Evolutionary conservation across 305 asterid genomes (phyloP), one percentile per base, ranked within the genome.

Genomic region (Stenogyne calaminthoides): DNA sequence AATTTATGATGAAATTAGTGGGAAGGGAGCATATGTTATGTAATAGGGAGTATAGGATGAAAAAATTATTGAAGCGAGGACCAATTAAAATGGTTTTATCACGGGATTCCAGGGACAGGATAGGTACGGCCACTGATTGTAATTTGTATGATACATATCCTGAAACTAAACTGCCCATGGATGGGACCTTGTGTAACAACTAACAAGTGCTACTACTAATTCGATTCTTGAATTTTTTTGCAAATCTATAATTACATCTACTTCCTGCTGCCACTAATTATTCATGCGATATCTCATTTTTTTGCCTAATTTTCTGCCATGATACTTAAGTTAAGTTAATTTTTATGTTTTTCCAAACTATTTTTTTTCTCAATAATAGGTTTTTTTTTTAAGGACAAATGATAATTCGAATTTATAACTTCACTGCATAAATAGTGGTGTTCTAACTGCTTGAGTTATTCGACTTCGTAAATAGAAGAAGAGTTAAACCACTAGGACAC

Each of bases 91-190:
- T 67, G 72, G 74, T 74, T 42, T 64, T 58, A 68, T 87, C 85
- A 84, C 88, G 86, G 80, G 89, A 84, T 74, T 76, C 74, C 73
- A 64, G 57, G 76, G 73, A 69, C 52, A 62, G 56, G 54, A 73
- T 55, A 78, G 80, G 82, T 80, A 84, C 82, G 80, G 69, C 81
- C 47, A 71, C 77, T 77, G 76, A 62, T 64, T 61, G 7, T n/a
- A n/a, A n/a, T n/a, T n/a, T n/a, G n/a, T n/a, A 34, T 66, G 65
- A 73, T 9, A 22, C 73, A 59, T 58, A 67, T 71, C 76, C 70
- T 71, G 22, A 72, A 69, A 80, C 77, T 73, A 69, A 47, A 18
- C 18, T 39, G 37, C 36, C 25, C n/a, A 40, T 9, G 56, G 32
- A 54, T 54, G 20, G n/a, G 60, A 54, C 60, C 5, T 9, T 16